phyloP scores from a whole-genome alignment of 805 yeast species.

The Pichia pseudocactophila region DNA sequence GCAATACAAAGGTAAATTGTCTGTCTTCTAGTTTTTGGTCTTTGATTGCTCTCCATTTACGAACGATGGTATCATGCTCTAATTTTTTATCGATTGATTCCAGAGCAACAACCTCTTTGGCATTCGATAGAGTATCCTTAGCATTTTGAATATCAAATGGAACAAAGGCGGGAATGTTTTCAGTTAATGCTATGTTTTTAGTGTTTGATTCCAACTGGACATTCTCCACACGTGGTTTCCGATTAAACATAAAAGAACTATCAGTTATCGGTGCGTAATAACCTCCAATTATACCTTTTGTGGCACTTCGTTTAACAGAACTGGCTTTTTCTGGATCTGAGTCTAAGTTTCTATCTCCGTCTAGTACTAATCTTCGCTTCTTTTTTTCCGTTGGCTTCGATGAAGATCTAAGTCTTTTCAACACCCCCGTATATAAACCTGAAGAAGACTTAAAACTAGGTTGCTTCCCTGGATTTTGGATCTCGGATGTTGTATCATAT shows the following conservation, averaged over 20 bases:
- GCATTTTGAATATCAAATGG: slow-evolving; percentile 9
- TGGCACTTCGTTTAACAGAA: too few species aligned
- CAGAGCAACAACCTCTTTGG: neutral
- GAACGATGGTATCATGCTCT: too few species aligned
- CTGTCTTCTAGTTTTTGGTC: slow-evolving; percentile 1
- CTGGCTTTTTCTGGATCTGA: too few species aligned
- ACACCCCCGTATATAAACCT: too few species aligned
- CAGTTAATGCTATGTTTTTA: neutral
- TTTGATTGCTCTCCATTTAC: neutral
- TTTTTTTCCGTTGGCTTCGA: too few species aligned
- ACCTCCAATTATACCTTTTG: slow-evolving; percentile 3
- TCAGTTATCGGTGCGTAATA: slow-evolving; percentile 8
- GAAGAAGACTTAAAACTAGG: too few species aligned
- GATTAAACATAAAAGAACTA: slow-evolving; percentile 16
- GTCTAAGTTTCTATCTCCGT: too few species aligned
- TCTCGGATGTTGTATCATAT: too few species aligned
- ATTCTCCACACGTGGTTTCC: slow-evolving; percentile 20
- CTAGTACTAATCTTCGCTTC: too few species aligned
- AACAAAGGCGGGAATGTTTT: neutral
- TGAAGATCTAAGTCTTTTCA: neutral
- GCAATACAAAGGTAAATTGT: slow-evolving; percentile 3
- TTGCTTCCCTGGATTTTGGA: too few species aligned
- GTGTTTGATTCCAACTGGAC: slow-evolving; percentile 20
- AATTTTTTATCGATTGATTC: neutral
- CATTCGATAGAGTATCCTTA: neutral